Evolutionary conservation across 202 grass and related monocot genomes (phyloP), one percentile per base, ranked within the genome.

Genomic region (Hordeum pubiflorum): DNA sequence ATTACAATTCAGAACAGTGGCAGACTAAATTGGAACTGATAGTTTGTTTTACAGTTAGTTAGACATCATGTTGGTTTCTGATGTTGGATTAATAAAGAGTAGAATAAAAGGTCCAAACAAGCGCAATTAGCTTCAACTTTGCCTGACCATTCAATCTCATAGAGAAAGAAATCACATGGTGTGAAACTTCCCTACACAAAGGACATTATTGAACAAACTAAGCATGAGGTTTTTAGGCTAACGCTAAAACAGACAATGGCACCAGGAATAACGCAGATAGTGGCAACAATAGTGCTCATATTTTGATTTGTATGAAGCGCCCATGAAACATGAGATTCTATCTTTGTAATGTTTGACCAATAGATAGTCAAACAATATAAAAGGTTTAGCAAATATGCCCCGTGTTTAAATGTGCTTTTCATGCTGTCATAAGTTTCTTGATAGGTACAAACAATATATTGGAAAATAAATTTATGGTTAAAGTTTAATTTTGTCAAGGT

Each of bases 81-180:
- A 76, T 15, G 63, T 67, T 67, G 36, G 32, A 67, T 39, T 54
- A 12, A 37, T 58, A 46, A 64, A 18, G 14, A 67, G 34, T 39
- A 81, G 12, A 70, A 81, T 13, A 15, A 40, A 61, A 29, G 2
- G 15, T 21, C 26, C 18, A 80, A 7, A 58, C 44, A 41, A 76
- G 39, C 43, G 20, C 9, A 87, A 65, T 10, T 29, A 66, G 57
- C 22, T 69, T 84, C 39, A 12, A 4, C 38, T 69, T 69, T 69
- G 21, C 64, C 18, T 79, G 14, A 32, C 21, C 4, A 67, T 21
- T 39, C 34, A 39, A 67, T 39, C 63, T 12, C 63, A 26, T 26
- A 22, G 20, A 39, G 4, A 83, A 74, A 79, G 71, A 14, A 79
- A 60, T 22, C 50, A 75, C 1, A 82, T 8, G 57, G 71, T 82